phyloP scores from a whole-genome alignment of 2,329 filamentous ascomycete species.

The Huntiella savannae region DNA sequence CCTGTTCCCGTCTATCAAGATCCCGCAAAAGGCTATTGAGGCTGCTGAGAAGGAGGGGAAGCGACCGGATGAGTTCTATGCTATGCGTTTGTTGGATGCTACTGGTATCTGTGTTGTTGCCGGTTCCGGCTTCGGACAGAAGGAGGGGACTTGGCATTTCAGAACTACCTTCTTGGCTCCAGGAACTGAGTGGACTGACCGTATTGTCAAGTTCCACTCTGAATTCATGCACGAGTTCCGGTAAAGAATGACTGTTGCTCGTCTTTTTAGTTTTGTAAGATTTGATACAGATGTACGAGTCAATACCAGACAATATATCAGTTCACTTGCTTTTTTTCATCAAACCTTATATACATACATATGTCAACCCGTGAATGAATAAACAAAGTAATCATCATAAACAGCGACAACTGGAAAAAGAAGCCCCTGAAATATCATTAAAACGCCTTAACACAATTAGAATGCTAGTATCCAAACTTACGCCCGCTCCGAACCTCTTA shows the following conservation, averaged over 20 bases:
- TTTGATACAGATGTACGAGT: neutral
- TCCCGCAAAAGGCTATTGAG: constrained; percentile 56
- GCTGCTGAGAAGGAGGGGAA: constrained; percentile 58
- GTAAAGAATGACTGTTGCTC: constrained; percentile 15
- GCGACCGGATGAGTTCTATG: constrained; percentile 82
- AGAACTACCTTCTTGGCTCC: constrained; percentile 92
- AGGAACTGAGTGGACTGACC: constrained; percentile 81
- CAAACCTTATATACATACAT: too few relatives aligned
- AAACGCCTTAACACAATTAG: too few relatives aligned
- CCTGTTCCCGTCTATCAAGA: constrained; percentile 82
- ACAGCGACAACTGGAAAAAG: too few relatives aligned
- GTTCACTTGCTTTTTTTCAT: neutral
- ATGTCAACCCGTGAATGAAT: too few relatives aligned
- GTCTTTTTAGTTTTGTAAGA: neutral
- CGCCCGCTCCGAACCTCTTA: constrained; percentile 85
- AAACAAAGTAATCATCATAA: too few relatives aligned
- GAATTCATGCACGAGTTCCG: constrained; percentile 74
- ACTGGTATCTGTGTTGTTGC: constrained; percentile 91
- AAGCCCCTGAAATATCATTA: too few relatives aligned
- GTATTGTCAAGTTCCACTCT: constrained; percentile 76
- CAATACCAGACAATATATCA: neutral
- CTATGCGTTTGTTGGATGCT: constrained; percentile 71
- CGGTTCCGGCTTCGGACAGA: constrained; percentile 85
- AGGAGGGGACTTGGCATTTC: constrained; percentile 79
- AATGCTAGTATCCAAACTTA: constrained; percentile 22